A percentile compares a stretch with the other conserved stretches of the same genome.
These are phyloP conservation scores for Ceratobasidium sp. DNA, from an alignment of 1,284 basidiomycete genomes.

Conservation along the genomic window DNA sequence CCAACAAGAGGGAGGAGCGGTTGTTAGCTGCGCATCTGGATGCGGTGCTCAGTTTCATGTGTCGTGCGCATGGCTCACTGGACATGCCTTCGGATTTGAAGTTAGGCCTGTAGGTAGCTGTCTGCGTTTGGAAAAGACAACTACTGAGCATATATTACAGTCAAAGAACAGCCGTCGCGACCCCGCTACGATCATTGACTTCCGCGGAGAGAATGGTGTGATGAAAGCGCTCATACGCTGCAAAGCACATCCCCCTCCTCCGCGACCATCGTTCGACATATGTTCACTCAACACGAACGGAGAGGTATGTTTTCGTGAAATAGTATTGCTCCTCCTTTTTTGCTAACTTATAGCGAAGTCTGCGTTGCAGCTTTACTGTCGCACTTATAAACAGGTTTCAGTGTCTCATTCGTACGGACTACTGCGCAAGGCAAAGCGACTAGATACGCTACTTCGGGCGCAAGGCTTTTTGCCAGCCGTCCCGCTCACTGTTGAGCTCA, in stretches of 20 bases:
- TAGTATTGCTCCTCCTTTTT: neutral
- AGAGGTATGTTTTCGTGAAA: conserved; percentile 62
- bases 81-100: conserved; percentile 90
- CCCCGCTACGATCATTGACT: conserved; percentile 73
- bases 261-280: conserved; percentile 78
- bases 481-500: neutral
- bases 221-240: conserved; percentile 87
- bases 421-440: conserved; percentile 83
- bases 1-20: conserved; percentile 75
- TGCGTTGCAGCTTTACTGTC: conserved; percentile 85
- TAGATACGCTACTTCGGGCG: conserved; percentile 70
- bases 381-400: conserved; percentile 82
- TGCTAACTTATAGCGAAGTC: conserved; percentile 62
- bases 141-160: conserved; percentile 55
- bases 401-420: conserved; percentile 78
- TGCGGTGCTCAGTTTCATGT: conserved; percentile 82
- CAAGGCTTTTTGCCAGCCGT: conserved; percentile 37
- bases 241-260: conserved; percentile 76
- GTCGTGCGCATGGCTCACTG: conserved; percentile 88
- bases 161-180: conserved; percentile 78
- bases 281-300: conserved; percentile 86
- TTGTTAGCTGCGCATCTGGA: conserved; percentile 78
- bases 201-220: conserved; percentile 85
- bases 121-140: conserved; percentile 20
- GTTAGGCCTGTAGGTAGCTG: conserved; percentile 74